Evolutionary conservation across 2,329 filamentous ascomycete species (phyloP), one percentile per base, ranked within the genome.

Genomic region (Parafenestella ontariensis): DNA sequence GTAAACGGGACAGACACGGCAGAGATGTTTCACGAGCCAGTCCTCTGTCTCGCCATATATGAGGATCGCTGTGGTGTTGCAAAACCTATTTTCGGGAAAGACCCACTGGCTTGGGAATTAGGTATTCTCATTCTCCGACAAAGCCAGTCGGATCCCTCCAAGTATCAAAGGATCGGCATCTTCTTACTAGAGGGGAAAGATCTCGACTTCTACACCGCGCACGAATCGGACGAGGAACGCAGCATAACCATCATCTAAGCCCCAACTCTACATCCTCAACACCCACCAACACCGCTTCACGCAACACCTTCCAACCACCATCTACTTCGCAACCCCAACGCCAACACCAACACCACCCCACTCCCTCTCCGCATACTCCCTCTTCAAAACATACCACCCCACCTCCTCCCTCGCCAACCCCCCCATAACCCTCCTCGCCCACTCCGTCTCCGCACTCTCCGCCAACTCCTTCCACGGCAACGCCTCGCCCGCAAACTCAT

Each of bases 401-500:
- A 62, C 46, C 53, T 69, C 66, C 28, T 41, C 49, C 39, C 23
- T 42, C 15, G 15, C 17, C 46, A 66, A 33, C 13, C 49, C 45
- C 2, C 52, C 62, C 53, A 66, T 58, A 20, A 67, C 61, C 52
- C 34, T 62, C 58, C 59, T 68, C 36, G 58, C 52, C 66, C 66
- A 68, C 47, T 65, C 62, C 29, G 63, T 65, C 48, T 49, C 46
- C 18, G 52, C 48, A 29, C 51, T 56, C 40, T 47, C 52, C 20
- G 23, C 48, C 26, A 71, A 43, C 17, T 61, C 61, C n/a, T 59
- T 55, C 53, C 49, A 54, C 34, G 65, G 61, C 44, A 65, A 41
- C 4, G 49, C 56, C 18, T 68, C 57, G 1, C 58, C 62, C 33
- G 56, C 54, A 42, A 68, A 70, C 50, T 72, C 69, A 59, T 65